These are phyloP conservation scores for Escallonia herrerae DNA, from an alignment of 129 eudicot species.

Conservation along the genomic window DNA sequence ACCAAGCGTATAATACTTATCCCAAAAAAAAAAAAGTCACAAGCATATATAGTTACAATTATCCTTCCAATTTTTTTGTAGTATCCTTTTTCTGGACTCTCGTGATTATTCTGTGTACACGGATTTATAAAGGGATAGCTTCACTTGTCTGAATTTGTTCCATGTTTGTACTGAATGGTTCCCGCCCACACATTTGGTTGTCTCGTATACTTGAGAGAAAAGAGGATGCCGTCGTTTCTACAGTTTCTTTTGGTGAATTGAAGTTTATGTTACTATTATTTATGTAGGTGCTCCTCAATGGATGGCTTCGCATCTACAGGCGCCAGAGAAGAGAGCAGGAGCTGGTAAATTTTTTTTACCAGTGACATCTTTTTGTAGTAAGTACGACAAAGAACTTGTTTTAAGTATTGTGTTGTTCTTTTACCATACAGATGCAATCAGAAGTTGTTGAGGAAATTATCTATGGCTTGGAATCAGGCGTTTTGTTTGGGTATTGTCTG, in stretches of 20 bases:
- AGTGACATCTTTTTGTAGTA: too few species aligned
- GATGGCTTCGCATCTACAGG: conserved; percentile 95
- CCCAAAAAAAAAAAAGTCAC: too few species aligned
- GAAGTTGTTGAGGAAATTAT: conserved; percentile 98
- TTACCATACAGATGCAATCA: conserved; percentile 73
- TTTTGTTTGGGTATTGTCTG: conserved; percentile 76
- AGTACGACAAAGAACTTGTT: too few species aligned
- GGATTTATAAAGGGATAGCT: too few species aligned
- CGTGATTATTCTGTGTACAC: too few species aligned
- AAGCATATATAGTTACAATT: too few species aligned
- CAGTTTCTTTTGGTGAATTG: neutral
- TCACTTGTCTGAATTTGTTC: neutral
- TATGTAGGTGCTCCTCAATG: conserved; percentile 74
- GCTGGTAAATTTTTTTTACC: conserved; percentile 39
- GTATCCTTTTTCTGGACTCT: too few species aligned
- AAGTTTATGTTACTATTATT: conserved; percentile 5
- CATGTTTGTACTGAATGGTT: neutral
- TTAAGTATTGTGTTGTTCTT: neutral
- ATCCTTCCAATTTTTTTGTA: too few species aligned
- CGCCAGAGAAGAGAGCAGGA: conserved; percentile 95
- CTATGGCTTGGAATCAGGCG: conserved; percentile 95
- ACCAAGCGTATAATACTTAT: too few species aligned
- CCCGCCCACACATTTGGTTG: neutral
- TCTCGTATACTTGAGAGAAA: neutral
- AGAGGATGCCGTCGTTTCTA: neutral